Conservation (phyloP, 352 stramenopile genomes). For the Blastocystis sp. region DNA sequence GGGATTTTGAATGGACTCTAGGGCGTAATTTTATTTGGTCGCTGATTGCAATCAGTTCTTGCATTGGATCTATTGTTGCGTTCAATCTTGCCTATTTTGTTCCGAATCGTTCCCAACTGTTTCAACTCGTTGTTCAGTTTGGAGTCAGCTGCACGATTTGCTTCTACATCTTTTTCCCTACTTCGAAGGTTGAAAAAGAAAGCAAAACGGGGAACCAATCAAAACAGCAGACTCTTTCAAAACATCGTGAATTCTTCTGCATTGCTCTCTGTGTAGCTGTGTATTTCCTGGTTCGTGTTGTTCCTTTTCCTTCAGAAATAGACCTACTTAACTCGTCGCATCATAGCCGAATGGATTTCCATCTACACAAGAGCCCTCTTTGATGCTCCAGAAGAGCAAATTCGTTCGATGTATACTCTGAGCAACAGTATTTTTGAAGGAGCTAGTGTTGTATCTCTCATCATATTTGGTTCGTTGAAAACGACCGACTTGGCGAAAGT, state of each 20-base stretch:
- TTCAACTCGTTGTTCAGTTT: background rate
- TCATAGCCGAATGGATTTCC: background rate
- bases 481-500: background rate
- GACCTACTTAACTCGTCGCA: slow-evolving; percentile 9
- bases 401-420: background rate
- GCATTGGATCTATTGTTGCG: background rate
- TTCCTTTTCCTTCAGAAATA: background rate
- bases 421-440: background rate
- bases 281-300: background rate
- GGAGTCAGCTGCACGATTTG: background rate
- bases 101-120: background rate
- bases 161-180: slow-evolving; percentile 9
- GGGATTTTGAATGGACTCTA: background rate
- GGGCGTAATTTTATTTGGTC: background rate
- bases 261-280: background rate
- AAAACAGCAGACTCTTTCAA: background rate
- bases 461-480: background rate
- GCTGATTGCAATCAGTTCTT: background rate
- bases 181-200: background rate
- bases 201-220: background rate
- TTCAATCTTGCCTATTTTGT: background rate
- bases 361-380: background rate
- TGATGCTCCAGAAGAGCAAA: background rate
- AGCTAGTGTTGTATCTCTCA: background rate
- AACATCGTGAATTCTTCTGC: background rate